These are phyloP conservation scores for Suhomyces kilbournensis DNA, from an alignment of 805 yeast species.

Conservation along the genomic window DNA sequence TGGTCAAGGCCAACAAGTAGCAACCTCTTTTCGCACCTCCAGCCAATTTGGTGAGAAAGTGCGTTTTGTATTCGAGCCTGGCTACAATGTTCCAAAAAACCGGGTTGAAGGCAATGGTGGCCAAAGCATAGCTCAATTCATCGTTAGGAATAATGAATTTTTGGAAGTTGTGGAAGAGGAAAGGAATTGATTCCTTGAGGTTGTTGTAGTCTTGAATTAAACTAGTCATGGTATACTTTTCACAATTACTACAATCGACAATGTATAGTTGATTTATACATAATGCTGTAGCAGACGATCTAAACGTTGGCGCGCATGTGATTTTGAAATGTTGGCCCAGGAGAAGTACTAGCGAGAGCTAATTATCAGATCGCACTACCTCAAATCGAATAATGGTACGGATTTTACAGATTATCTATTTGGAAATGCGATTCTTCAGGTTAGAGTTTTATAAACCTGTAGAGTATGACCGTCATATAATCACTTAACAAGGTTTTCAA, in stretches of 20 bases:
- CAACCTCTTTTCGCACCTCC: slow-evolving; percentile 75
- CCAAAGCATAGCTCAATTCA: slow-evolving; percentile 43
- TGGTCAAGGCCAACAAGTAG: slow-evolving; percentile 75
- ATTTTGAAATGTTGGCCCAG: slow-evolving; percentile 1
- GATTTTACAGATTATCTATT: no score
- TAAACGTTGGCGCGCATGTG: slow-evolving; percentile 5
- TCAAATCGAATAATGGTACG: no score
- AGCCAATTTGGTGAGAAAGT: slow-evolving; percentile 68
- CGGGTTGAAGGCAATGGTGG: slow-evolving; percentile 84
- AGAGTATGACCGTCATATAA: no score
- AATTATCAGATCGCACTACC: no score
- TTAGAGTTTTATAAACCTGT: no score
- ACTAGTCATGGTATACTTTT: background rate
- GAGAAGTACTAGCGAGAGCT: no score
- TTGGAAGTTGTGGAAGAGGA: slow-evolving; percentile 16
- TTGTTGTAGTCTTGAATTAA: slow-evolving; percentile 7
- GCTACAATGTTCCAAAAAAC: slow-evolving; percentile 95
- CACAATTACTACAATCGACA: background rate
- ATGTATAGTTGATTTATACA: background rate
- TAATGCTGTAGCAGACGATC: no score
- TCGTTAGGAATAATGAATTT: slow-evolving; percentile 20
- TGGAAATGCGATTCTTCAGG: no score
- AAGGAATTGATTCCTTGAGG: slow-evolving; percentile 15
- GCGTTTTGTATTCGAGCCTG: slow-evolving; percentile 75
- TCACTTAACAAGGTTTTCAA: no score